phyloP scores from a whole-genome alignment of 2,329 filamentous ascomycete species.

The Colletotrichum chlorophyti region DNA sequence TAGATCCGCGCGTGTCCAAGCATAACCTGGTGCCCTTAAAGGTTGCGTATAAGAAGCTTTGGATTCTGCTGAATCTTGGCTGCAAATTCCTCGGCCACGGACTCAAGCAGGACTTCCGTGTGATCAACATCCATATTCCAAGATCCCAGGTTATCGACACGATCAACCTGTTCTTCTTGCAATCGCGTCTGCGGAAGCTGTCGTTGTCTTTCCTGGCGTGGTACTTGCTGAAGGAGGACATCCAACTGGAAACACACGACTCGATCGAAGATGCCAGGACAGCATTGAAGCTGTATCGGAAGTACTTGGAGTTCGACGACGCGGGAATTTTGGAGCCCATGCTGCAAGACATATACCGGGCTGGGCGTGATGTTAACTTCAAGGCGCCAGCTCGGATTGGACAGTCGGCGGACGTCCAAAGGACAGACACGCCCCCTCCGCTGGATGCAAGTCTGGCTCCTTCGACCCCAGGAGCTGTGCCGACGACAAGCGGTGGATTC shows the following conservation, averaged over 20 bases:
- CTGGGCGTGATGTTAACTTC: constrained; percentile 55
- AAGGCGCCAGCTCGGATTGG: constrained; percentile 58
- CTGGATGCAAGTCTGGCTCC: constrained; percentile 47
- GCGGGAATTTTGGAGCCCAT: constrained; percentile 84
- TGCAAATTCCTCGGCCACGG: constrained; percentile 95
- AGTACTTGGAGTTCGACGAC: constrained; percentile 88
- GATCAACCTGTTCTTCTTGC: constrained; percentile 87
- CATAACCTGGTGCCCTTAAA: constrained; percentile 90
- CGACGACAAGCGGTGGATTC: constrained; percentile 44
- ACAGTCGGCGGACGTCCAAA: constrained; percentile 42
- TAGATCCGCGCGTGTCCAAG: constrained; percentile 78
- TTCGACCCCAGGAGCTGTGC: constrained; percentile 47
- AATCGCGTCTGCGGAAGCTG: constrained; percentile 81
- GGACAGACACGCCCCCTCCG: constrained; percentile 61
- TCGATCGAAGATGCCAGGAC: constrained; percentile 94
- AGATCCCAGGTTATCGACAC: constrained; percentile 92
- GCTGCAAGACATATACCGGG: constrained; percentile 83
- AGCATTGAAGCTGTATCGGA: constrained; percentile 85
- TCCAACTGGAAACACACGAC: constrained; percentile 92
- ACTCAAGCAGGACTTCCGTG: constrained; percentile 93
- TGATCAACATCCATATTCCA: constrained; percentile 97
- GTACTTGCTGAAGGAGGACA: constrained; percentile 89
- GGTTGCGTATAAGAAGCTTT: constrained; percentile 95
- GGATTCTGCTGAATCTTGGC: constrained; percentile 93
- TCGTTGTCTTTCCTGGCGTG: constrained; percentile 91